Percentiles rank a stretch among this genome's conserved stretches.
phyloP scores from a whole-genome alignment of 1,284 basidiomycete genomes.

The Melampsora larici-populina region DNA sequence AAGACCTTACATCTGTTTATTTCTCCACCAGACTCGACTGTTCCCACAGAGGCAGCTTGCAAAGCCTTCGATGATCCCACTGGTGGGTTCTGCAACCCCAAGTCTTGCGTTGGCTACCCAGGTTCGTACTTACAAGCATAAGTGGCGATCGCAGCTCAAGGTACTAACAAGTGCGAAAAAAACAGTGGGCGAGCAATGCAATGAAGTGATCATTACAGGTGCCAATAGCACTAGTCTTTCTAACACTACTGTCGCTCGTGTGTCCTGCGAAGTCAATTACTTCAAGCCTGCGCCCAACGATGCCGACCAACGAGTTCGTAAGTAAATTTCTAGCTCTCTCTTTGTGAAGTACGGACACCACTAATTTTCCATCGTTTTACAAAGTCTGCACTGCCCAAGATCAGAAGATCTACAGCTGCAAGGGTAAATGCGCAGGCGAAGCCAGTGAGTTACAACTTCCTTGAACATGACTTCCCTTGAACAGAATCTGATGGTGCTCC shows the following conservation, averaged over 20 bases:
- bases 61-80: slow-evolving; percentile 13
- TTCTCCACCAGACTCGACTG: slow-evolving; percentile 14
- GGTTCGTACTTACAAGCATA: not conserved
- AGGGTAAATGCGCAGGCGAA: slow-evolving; percentile 9
- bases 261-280: slow-evolving; percentile 26
- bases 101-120: slow-evolving; percentile 18
- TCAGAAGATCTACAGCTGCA: slow-evolving; percentile 29
- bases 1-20: not conserved
- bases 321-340: not conserved
- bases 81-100: slow-evolving; percentile 16
- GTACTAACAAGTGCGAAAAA: not conserved
- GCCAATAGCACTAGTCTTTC: slow-evolving; percentile 5
- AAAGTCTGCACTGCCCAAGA: slow-evolving; percentile 25
- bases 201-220: slow-evolving; percentile 23
- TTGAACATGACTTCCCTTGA: no score
- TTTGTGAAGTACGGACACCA: not conserved
- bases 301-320: not conserved
- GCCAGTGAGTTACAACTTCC: slow-evolving; percentile 10
- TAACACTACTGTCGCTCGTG: slow-evolving; percentile 1
- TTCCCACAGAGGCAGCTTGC: slow-evolving; percentile 24
- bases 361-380: not conserved
- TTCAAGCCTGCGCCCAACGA: slow-evolving; percentile 14
- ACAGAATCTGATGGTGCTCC: no score
- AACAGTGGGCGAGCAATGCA: slow-evolving; percentile 19
- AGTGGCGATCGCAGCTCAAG: no score